Evolutionary conservation across 768 basidiomycete genomes (phyloP).

Genomic region (Russula abietina): DNA sequence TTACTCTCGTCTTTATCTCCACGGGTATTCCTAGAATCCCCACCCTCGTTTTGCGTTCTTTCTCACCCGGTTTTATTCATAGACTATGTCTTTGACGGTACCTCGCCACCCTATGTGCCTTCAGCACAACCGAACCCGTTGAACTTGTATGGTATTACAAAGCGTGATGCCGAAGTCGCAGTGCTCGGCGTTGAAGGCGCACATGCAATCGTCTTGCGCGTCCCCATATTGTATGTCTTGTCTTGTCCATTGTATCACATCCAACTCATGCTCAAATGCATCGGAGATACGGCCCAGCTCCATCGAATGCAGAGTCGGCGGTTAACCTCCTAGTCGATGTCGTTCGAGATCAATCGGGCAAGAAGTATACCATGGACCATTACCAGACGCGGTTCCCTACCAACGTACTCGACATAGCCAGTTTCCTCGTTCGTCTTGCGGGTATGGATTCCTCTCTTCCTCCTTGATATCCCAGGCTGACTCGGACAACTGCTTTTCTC

Average conservation of each 20-base stretch:
- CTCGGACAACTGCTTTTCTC: background rate
- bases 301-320: slow-evolving; percentile 81
- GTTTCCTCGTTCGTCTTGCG: slow-evolving; percentile 71
- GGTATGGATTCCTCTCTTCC: slow-evolving; percentile 39
- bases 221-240: slow-evolving; percentile 74
- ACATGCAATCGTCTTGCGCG: slow-evolving; percentile 65
- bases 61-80: background rate
- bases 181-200: slow-evolving; percentile 55
- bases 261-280: slow-evolving; percentile 8
- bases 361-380: slow-evolving; percentile 92
- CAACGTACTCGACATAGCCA: slow-evolving; percentile 80
- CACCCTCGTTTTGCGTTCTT: background rate
- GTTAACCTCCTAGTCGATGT: slow-evolving; percentile 86
- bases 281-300: slow-evolving; percentile 77
- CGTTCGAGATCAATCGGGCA: slow-evolving; percentile 80
- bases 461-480: background rate
- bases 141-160: slow-evolving; percentile 83
- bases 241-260: slow-evolving; percentile 13
- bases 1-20: slow-evolving; percentile 84
- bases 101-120: slow-evolving; percentile 83
- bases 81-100: slow-evolving; percentile 97
- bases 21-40: slow-evolving; percentile 47
- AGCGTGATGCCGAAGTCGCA: slow-evolving; percentile 81
- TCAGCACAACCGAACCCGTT: slow-evolving; percentile 71
- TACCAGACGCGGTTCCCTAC: slow-evolving; percentile 92